phyloP scores from a whole-genome alignment of 768 basidiomycete genomes.

The Panaeolus papilionaceus region DNA sequence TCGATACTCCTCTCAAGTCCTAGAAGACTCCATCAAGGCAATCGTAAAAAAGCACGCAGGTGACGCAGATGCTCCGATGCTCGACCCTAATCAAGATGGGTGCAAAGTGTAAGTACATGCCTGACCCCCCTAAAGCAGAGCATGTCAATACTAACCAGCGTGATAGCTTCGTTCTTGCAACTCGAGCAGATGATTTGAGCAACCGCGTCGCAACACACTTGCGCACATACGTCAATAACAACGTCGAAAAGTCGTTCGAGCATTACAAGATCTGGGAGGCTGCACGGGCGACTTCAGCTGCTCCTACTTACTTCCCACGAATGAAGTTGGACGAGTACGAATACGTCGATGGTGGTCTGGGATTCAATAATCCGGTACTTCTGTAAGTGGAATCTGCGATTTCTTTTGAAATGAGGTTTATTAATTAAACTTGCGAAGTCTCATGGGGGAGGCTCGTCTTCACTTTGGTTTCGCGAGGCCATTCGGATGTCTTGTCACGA shows the following conservation, averaged over 20 bases:
- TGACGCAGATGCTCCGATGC: constrained; percentile 34
- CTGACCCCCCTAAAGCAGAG: too few species aligned
- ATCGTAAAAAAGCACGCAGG: constrained; percentile 32
- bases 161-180: constrained; percentile 35
- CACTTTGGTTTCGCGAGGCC: constrained; percentile 31
- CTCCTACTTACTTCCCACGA: constrained; percentile 37
- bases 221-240: constrained; percentile 35
- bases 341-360: constrained; percentile 39
- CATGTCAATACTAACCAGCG: not conserved
- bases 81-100: constrained; percentile 27
- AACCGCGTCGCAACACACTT: constrained; percentile 35
- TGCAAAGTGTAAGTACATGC: constrained; percentile 38
- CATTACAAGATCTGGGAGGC: constrained; percentile 42
- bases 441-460: constrained; percentile 34
- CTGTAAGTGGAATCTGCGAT: constrained; percentile 23
- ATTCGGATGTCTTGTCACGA: constrained; percentile 30
- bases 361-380: constrained; percentile 39
- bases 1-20: constrained; percentile 29
- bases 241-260: constrained; percentile 32
- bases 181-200: constrained; percentile 31
- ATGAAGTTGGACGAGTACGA: constrained; percentile 34
- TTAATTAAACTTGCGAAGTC: constrained; percentile 20
- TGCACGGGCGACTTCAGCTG: constrained; percentile 42
- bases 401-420: not conserved
- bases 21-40: constrained; percentile 34